phyloP scores from a whole-genome alignment of 768 basidiomycete genomes.

The Lentinula detonsa region DNA sequence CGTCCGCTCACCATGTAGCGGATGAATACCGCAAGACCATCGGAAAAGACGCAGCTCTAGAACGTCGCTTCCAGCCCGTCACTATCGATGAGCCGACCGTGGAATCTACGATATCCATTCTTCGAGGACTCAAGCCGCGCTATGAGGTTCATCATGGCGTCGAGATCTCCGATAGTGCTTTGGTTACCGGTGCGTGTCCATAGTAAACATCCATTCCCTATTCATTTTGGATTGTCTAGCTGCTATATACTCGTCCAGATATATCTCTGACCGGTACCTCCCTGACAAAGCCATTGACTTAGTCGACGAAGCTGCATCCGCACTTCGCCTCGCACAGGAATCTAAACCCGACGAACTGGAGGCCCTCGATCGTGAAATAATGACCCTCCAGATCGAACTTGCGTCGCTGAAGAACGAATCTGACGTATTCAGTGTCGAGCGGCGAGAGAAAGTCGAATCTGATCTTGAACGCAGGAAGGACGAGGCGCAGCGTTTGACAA shows the following conservation, averaged over 20 bases:
- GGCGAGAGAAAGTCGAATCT: conserved; percentile 60
- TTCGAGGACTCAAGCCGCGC: conserved; percentile 76
- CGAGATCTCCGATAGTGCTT: conserved; percentile 80
- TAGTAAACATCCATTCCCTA: background rate
- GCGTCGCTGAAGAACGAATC: conserved; percentile 86
- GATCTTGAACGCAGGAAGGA: conserved; percentile 55
- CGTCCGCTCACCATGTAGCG: conserved; percentile 30
- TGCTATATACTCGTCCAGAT: conserved; percentile 78
- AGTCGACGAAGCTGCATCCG: conserved; percentile 88
- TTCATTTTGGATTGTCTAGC: conserved; percentile 34
- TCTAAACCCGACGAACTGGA: conserved; percentile 85
- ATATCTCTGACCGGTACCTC: conserved; percentile 81
- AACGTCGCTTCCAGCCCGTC: conserved; percentile 88
- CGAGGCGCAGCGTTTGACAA: conserved; percentile 54
- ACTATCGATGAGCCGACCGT: conserved; percentile 86
- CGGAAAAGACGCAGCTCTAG: conserved; percentile 86
- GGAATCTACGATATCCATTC: conserved; percentile 77
- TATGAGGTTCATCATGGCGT: conserved; percentile 95
- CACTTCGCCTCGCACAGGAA: conserved; percentile 83
- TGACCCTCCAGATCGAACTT: conserved; percentile 85
- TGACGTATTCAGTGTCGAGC: conserved; percentile 77
- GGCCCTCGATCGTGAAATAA: conserved; percentile 71
- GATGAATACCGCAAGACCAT: conserved; percentile 92
- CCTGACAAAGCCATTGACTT: conserved; percentile 92
- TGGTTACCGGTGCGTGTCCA: conserved; percentile 67